A percentile compares a stretch with the other conserved stretches of the same genome.
phyloP scores from a whole-genome alignment of 805 yeast species.

The Pichia paraexigua region DNA sequence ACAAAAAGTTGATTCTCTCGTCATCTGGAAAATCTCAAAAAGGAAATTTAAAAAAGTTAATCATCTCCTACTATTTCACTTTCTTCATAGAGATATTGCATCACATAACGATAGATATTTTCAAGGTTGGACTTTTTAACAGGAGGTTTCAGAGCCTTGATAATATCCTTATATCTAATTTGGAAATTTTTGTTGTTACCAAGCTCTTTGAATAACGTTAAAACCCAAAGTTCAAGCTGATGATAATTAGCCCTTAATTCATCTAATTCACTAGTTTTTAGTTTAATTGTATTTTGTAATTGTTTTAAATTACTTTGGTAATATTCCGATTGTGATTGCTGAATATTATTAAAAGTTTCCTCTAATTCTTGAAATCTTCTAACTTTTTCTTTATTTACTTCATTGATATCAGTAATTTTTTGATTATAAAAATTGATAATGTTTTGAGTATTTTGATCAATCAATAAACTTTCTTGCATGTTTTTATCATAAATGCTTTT shows the following conservation, averaged over 20 bases:
- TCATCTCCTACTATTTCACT: too few species aligned
- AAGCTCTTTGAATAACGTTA: constrained; percentile 6
- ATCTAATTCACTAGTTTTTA: background rate
- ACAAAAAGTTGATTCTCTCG: background rate
- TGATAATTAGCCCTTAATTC: background rate
- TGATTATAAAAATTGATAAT: background rate
- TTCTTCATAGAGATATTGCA: constrained; percentile 3
- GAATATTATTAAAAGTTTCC: constrained; percentile 2
- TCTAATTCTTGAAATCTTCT: background rate
- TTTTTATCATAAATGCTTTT: background rate
- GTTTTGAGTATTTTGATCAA: background rate
- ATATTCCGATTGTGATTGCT: constrained; percentile 1
- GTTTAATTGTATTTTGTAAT: background rate
- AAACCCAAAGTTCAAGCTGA: constrained; percentile 4
- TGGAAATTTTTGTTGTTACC: constrained; percentile 2
- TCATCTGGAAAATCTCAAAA: background rate
- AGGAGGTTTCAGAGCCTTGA: constrained; percentile 1
- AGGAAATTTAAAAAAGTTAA: too few species aligned
- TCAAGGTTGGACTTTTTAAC: constrained; percentile 1
- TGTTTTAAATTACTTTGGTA: background rate
- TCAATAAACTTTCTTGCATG: background rate
- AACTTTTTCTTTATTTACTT: background rate
- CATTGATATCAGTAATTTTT: background rate
- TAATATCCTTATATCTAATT: background rate
- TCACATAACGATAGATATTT: constrained; percentile 3